Evolutionary conservation across 2,329 filamentous ascomycete genomes (phyloP).

Genomic region (Fusarium paranaense): DNA sequence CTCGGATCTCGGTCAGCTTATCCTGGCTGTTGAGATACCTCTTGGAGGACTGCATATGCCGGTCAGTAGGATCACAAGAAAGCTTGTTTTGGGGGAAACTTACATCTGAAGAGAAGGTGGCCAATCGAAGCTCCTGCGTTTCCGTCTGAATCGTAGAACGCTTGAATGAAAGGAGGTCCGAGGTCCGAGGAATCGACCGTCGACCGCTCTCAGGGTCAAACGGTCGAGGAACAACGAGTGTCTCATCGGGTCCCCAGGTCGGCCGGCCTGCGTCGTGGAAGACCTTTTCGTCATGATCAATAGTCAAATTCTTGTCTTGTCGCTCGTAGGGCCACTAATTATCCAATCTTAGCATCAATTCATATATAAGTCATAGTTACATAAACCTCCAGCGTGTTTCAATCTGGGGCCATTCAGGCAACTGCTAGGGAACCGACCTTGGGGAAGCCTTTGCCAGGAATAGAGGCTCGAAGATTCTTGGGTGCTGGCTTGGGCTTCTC

Average conservation of each 20-base stretch:
- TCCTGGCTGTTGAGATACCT: constrained; percentile 68
- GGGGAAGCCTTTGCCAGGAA: constrained; percentile 75
- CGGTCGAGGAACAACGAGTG: constrained; percentile 69
- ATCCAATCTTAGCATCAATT: constrained; percentile 59
- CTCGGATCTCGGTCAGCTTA: constrained; percentile 63
- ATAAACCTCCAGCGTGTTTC: constrained; percentile 42
- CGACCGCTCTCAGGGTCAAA: constrained; percentile 54
- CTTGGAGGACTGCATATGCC: constrained; percentile 62
- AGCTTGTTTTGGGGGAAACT: neutral
- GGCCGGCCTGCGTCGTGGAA: constrained; percentile 83
- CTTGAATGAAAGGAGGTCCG: constrained; percentile 50
- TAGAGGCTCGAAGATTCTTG: constrained; percentile 64
- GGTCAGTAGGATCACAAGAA: constrained; percentile 17
- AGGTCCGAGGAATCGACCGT: constrained; percentile 42
- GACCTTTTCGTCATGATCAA: constrained; percentile 72
- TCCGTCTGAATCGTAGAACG: constrained; percentile 69
- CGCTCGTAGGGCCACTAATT: constrained; percentile 88
- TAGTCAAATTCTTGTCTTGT: constrained; percentile 75
- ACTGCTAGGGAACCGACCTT: constrained; percentile 81
- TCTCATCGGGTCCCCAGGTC: constrained; percentile 81
- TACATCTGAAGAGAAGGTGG: constrained; percentile 70
- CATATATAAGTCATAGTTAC: constrained; percentile 49
- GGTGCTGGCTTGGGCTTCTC: constrained; percentile 74
- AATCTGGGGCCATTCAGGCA: constrained; percentile 47
- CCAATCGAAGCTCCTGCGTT: constrained; percentile 72